A percentile compares a stretch with the other conserved stretches of the same genome.
Evolutionary conservation across 495 filamentous ascomycete genomes (phyloP).

Genomic region (Xylaria palmicola): DNA sequence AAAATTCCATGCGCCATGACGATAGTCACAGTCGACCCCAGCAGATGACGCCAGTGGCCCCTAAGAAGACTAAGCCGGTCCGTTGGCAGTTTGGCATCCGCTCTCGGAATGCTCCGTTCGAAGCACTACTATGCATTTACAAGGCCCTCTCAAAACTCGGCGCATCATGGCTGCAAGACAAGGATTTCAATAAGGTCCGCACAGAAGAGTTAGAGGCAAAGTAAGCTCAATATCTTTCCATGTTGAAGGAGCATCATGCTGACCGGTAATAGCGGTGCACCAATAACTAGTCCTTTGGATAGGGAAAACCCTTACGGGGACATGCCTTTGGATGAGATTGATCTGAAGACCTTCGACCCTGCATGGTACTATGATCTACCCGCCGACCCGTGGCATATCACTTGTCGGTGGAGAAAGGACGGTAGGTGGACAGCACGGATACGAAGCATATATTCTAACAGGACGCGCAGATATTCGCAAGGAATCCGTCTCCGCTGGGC

Average conservation of each 20-base stretch:
- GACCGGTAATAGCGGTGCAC: background rate
- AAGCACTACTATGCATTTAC: conserved; percentile 92
- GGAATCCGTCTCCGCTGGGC: conserved; percentile 33
- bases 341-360: conserved; percentile 35
- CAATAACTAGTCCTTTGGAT: background rate
- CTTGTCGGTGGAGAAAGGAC: conserved; percentile 79
- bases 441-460: conserved; percentile 1
- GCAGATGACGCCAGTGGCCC: conserved; percentile 56
- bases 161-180: conserved; percentile 73
- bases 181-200: conserved; percentile 49
- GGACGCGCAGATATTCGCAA: conserved; percentile 36
- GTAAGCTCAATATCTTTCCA: conserved; percentile 14
- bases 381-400: conserved; percentile 93
- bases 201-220: conserved; percentile 26
- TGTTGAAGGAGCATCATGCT: background rate
- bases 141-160: conserved; percentile 83
- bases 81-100: conserved; percentile 98
- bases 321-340: conserved; percentile 24
- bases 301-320: conserved; percentile 27
- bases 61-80: conserved; percentile 68
- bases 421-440: conserved; percentile 53
- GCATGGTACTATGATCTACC: conserved; percentile 67
- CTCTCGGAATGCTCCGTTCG: conserved; percentile 86
- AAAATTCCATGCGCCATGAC: conserved; percentile 57
- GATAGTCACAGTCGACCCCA: conserved; percentile 66